Base-by-base conservation (phyloP, 495 filamentous ascomycete genomes). In the Daldinia grandis region DNA sequence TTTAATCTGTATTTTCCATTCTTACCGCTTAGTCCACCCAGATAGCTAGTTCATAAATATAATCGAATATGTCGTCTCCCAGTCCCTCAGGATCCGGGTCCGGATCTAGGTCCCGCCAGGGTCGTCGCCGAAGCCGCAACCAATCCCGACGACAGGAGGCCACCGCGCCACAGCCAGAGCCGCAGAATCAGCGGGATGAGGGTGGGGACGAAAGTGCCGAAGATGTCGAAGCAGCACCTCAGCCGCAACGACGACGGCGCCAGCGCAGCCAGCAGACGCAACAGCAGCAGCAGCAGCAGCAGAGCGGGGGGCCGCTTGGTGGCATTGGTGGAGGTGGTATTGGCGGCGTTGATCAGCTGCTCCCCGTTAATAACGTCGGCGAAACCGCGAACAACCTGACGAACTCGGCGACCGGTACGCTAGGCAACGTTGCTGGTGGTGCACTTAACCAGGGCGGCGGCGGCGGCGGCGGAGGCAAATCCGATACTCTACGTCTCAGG, bases 401-500 rank as follows among this genome's bases (percentile, higher is more conserved):
- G 49, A 84, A 84, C 67, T 84, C 87, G 17, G 88, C 86, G 9
- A 89, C 88, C 1, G 81, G 84, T 15, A 85, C 83, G 1, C 80
- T 89, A 0, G 88, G 89, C 31, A 87, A 88, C 50, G 82, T 89
- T 14, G 83, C 89, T 15, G 87, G 88, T 21, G 54, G 63, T 25
- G 82, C 66, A 10, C 74, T 77, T 53, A 82, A 60, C 1, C 58
- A 64, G 9, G 67, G 60, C 15, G 61, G 64, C 17, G 66, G 66
- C n/a, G 80, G 79, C 5, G 83, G 80, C 5, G 77, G 33, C 33
- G 31, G 31, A 35, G 85, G 84, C n/a, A 86, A 84, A 49, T 88
- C 89, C 72, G 90, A 94, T 74, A 90, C 94, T 73, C 76, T 97
- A 61, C 80, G 89, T 62, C 75, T 97, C 75, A 82, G 93, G 58